Percentiles rank a stretch among this genome's conserved stretches.
phyloP scores from a whole-genome alignment of 2,329 filamentous ascomycete species.

The Salinomyces thailandicus region DNA sequence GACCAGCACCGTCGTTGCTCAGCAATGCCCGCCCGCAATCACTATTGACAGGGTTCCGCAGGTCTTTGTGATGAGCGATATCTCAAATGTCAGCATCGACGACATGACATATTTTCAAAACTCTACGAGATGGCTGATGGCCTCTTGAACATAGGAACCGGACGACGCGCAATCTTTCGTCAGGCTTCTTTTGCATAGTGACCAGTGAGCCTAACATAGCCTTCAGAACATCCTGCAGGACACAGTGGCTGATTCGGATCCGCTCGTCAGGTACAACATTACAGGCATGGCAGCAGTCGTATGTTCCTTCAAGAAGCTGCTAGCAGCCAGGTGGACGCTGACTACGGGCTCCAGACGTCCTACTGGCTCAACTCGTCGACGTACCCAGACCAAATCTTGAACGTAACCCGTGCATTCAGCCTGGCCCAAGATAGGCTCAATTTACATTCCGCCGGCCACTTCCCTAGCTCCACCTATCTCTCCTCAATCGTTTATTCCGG shows the following conservation, averaged over 20 bases:
- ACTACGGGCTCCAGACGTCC: constrained; percentile 7
- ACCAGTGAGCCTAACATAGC: constrained; percentile 9
- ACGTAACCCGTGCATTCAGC: constrained; percentile 21
- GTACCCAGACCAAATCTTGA: constrained; percentile 18
- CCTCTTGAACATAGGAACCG: no score
- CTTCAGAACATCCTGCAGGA: no score
- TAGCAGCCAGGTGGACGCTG: no score
- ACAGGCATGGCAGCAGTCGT: constrained; percentile 15
- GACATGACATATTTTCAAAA: no score
- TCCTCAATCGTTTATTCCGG: constrained; percentile 25
- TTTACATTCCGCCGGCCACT: constrained; percentile 25
- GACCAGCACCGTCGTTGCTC: not conserved
- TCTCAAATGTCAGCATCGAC: constrained; percentile 22
- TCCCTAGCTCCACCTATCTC: constrained; percentile 16
- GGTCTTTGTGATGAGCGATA: constrained; percentile 22
- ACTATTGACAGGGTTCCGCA: constrained; percentile 13
- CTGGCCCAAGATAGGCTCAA: constrained; percentile 32
- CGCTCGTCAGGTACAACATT: constrained; percentile 14
- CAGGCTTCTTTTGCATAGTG: constrained; percentile 15
- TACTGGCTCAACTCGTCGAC: constrained; percentile 18
- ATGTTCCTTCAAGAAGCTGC: no score
- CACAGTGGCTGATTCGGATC: no score
- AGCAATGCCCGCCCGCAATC: constrained; percentile 11
- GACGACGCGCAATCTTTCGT: no score
- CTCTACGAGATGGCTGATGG: no score